Evolutionary conservation across 345 rosid genomes (phyloP).

Genomic region (Corymbia maculata): DNA sequence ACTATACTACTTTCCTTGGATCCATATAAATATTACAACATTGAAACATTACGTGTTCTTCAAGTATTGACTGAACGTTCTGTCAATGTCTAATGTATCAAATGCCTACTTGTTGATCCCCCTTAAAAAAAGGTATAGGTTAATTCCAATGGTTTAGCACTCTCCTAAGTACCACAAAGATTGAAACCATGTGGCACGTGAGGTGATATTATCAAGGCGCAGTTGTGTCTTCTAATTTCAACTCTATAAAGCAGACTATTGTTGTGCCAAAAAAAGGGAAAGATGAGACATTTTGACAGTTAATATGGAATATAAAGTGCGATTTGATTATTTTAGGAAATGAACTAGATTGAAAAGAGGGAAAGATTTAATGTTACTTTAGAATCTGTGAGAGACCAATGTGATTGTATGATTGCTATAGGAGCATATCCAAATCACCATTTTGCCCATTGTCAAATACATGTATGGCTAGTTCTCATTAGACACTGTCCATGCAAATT

Average conservation of each 20-base stretch:
- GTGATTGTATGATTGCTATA: not conserved
- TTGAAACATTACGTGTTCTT: not conserved
- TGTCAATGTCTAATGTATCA: not conserved
- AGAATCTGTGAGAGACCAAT: too few relatives aligned
- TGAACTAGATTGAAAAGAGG: too few relatives aligned
- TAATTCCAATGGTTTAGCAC: not conserved
- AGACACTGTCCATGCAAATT: not conserved
- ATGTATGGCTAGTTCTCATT: not conserved
- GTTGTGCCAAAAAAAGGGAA: not conserved
- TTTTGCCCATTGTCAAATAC: too few relatives aligned
- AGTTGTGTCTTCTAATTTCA: too few relatives aligned
- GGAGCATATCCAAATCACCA: not conserved
- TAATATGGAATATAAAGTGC: not conserved
- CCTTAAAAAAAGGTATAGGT: not conserved
- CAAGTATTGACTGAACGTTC: not conserved
- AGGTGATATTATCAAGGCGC: not conserved
- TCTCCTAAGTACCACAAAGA: not conserved
- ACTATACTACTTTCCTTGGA: fast-evolving
- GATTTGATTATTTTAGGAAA: not conserved
- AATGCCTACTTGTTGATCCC: not conserved
- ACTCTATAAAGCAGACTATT: fast-evolving
- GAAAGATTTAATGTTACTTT: too few relatives aligned
- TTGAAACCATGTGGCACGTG: not conserved
- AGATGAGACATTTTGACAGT: not conserved
- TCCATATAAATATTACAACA: fast-evolving